phyloP scores from a whole-genome alignment of 345 rosid species.

The Abelmoschus esculentus region DNA sequence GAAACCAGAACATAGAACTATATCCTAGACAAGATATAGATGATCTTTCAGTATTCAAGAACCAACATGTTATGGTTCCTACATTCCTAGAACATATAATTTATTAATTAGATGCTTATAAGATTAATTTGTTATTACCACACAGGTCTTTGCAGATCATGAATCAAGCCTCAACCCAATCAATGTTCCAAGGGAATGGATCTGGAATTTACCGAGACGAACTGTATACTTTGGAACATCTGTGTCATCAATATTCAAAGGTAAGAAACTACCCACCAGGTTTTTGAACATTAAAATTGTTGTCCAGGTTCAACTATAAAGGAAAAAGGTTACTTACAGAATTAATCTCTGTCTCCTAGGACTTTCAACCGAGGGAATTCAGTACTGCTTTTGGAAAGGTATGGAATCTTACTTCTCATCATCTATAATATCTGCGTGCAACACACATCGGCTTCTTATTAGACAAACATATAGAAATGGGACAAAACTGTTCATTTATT shows the following conservation, averaged over 20 bases:
- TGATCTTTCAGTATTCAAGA: not conserved
- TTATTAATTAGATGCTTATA: not conserved
- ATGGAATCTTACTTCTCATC: constrained; percentile 15
- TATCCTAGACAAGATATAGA: constrained; percentile 1
- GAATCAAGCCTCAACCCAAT: constrained; percentile 70
- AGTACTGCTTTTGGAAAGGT: constrained; percentile 90
- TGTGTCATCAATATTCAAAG: constrained; percentile 77
- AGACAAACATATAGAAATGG: not conserved
- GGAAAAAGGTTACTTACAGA: constrained; percentile 17
- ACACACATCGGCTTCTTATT: constrained; percentile 1
- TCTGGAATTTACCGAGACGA: constrained; percentile 75
- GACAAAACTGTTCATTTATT: not conserved
- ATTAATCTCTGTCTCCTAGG: constrained; percentile 36
- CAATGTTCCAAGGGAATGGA: constrained; percentile 60
- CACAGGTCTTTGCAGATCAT: constrained; percentile 87
- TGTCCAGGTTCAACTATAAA: constrained; percentile 6
- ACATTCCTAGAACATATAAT: not conserved
- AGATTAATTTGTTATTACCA: constrained; percentile 12
- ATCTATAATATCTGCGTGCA: constrained; percentile 8
- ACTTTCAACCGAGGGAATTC: constrained; percentile 69
- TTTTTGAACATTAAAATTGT: not conserved
- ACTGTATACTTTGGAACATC: constrained; percentile 87
- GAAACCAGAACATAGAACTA: not conserved
- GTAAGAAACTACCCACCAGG: constrained; percentile 24
- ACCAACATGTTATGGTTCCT: not conserved